phyloP scores from a whole-genome alignment of 2,329 filamentous ascomycete genomes.

The Claviceps paspali region DNA sequence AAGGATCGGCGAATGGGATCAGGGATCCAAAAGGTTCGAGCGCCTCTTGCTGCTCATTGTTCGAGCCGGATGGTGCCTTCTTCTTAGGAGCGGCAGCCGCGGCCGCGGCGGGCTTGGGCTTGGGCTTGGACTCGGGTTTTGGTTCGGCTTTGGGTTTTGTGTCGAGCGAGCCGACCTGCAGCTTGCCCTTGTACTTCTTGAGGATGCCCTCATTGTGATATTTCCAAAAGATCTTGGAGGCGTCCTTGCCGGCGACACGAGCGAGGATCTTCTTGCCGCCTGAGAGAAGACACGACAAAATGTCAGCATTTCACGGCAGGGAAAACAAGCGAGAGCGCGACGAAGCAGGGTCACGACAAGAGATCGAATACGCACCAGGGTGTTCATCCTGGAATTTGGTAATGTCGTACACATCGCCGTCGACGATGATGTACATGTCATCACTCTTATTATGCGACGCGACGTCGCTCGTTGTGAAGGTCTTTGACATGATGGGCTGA shows the following conservation, averaged over 20 bases:
- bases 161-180: constrained; percentile 79
- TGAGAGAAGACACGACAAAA: constrained; percentile 10
- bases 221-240: constrained; percentile 54
- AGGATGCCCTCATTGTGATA: constrained; percentile 75
- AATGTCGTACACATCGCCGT: constrained; percentile 90
- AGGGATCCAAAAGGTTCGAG: constrained; percentile 74
- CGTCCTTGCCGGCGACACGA: constrained; percentile 49
- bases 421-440: constrained; percentile 77
- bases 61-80: constrained; percentile 18
- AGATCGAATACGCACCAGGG: constrained; percentile 42
- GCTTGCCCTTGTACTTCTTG: constrained; percentile 66
- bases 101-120: no score
- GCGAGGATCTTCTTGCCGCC: constrained; percentile 51
- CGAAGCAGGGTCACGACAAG: background rate
- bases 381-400: constrained; percentile 79
- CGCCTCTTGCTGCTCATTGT: constrained; percentile 43
- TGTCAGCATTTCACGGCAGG: background rate
- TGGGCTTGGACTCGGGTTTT: constrained; percentile 22
- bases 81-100: constrained; percentile 15
- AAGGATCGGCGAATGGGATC: constrained; percentile 82
- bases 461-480: constrained; percentile 72
- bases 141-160: constrained; percentile 60
- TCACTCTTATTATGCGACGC: constrained; percentile 80
- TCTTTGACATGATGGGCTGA: constrained; percentile 59
- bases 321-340: background rate